Evolutionary conservation across 202 grass and related monocot genomes (phyloP).

Genomic region (Saccharum hybrid): DNA sequence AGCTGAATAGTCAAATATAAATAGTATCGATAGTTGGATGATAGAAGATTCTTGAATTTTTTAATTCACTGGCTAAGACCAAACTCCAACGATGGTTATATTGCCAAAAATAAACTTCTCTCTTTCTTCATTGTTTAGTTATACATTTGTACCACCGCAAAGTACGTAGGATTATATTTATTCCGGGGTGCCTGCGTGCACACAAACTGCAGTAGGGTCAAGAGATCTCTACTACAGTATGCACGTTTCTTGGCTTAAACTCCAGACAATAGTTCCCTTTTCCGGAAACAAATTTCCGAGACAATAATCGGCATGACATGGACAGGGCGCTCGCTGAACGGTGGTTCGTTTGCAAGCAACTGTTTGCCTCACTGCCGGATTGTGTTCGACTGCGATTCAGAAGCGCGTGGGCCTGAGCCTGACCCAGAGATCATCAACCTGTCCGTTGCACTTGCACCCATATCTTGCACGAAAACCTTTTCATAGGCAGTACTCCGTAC

Average conservation of each 20-base stretch:
- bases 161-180: too few relatives aligned
- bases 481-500: too few relatives aligned
- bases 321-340: background rate
- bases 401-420: background rate
- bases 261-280: background rate
- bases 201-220: background rate
- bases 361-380: background rate
- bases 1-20: too few relatives aligned
- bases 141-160: too few relatives aligned
- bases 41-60: too few relatives aligned
- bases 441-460: background rate
- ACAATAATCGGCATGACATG: constrained; percentile 1
- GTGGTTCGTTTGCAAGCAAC: constrained; percentile 11
- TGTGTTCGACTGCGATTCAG: background rate
- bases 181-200: background rate
- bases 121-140: too few relatives aligned
- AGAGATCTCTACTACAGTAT: background rate
- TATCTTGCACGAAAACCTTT: background rate
- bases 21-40: too few relatives aligned
- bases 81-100: too few relatives aligned
- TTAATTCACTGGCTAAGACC: too few relatives aligned
- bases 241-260: constrained; percentile 12
- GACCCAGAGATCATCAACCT: background rate
- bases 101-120: too few relatives aligned
- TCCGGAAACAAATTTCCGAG: background rate